phyloP scores from a whole-genome alignment of 2,329 filamentous ascomycete genomes.

The Alternaria ethzedia region DNA sequence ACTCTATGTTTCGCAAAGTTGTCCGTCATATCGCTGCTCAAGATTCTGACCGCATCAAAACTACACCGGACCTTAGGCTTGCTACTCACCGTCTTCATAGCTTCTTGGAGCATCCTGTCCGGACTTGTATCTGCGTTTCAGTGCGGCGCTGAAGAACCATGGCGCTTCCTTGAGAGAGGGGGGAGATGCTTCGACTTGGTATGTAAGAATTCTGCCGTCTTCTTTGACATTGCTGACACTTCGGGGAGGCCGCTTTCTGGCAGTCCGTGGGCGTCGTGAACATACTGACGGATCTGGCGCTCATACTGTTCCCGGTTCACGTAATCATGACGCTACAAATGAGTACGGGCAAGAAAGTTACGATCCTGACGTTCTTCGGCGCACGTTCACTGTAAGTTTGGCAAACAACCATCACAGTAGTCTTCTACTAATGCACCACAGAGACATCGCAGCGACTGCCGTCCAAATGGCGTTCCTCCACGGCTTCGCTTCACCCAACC shows the following conservation, averaged over 20 bases:
- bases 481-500: conserved; percentile 34
- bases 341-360: conserved; percentile 42
- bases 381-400: conserved; percentile 37
- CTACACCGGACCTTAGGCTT: conserved; percentile 38
- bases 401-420: not conserved
- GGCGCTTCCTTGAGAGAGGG: conserved; percentile 25
- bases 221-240: conserved; percentile 1
- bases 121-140: conserved; percentile 40
- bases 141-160: conserved; percentile 38
- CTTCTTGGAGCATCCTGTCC: conserved; percentile 40
- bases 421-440: conserved; percentile 12
- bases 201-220: not conserved
- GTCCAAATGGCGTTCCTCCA: conserved; percentile 41
- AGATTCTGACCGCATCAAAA: conserved; percentile 41
- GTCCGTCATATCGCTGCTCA: conserved; percentile 45
- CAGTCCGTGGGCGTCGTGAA: conserved; percentile 38
- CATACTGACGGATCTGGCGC: conserved; percentile 42
- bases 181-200: conserved; percentile 34
- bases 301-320: conserved; percentile 44
- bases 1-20: conserved; percentile 44
- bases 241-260: conserved; percentile 38
- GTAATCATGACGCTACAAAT: conserved; percentile 45
- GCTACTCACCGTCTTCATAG: conserved; percentile 32
- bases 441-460: conserved; percentile 42
- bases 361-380: conserved; percentile 44